Evolutionary conservation across 768 basidiomycete genomes (phyloP).

Genomic region (Mycena leptocephala): DNA sequence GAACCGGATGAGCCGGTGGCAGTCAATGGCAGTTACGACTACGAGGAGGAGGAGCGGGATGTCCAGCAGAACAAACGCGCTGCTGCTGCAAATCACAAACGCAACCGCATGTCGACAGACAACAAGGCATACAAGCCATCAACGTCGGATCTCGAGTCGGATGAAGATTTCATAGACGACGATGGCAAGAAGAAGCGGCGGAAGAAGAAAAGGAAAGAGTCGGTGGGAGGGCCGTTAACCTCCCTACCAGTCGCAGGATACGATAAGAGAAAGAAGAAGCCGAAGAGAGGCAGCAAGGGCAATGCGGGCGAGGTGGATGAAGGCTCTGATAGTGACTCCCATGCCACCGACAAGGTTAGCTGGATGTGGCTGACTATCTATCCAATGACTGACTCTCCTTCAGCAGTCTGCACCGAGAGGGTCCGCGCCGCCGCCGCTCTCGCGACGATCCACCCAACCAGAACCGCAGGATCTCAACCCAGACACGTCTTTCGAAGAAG

Average conservation of each 20-base stretch:
- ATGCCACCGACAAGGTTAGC: constrained; percentile 51
- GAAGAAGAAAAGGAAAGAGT: constrained; percentile 70
- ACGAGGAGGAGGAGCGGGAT: constrained; percentile 82
- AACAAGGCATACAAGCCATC: constrained; percentile 88
- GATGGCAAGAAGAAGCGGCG: constrained; percentile 69
- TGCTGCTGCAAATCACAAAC: constrained; percentile 56
- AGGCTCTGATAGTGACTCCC: constrained; percentile 61
- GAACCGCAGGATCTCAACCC: constrained; percentile 37
- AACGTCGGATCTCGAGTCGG: constrained; percentile 73
- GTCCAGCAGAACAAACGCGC: constrained; percentile 60
- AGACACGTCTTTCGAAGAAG: constrained; percentile 59
- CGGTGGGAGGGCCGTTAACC: constrained; percentile 71
- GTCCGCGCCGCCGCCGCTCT: constrained; percentile 65
- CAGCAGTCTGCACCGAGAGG: constrained; percentile 52
- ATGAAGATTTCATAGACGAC: constrained; percentile 70
- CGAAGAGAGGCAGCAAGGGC: constrained; percentile 61
- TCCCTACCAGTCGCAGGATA: constrained; percentile 79
- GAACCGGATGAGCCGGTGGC: constrained; percentile 64
- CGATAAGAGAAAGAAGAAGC: constrained; percentile 75
- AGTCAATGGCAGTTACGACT: constrained; percentile 79
- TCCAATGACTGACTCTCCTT: constrained; percentile 22
- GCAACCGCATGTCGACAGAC: constrained; percentile 80
- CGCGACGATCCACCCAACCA: constrained; percentile 40
- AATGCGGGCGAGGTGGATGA: constrained; percentile 68
- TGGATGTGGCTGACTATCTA: constrained; percentile 9